Evolutionary conservation across 2,329 filamentous ascomycete species (phyloP).

Genomic region (Capronia epimyces): DNA sequence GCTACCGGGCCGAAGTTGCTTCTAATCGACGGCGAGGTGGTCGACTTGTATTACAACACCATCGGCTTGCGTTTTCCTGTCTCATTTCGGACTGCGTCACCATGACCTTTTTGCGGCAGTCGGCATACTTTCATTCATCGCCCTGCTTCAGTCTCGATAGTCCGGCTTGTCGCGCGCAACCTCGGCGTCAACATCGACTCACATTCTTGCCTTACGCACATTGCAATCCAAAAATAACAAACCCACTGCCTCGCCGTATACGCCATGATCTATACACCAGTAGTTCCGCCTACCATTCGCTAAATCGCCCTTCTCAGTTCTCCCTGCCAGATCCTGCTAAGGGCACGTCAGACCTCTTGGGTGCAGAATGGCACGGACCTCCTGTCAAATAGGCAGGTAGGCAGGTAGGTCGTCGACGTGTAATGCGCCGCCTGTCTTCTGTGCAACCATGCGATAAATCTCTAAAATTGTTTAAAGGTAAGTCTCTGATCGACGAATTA

Average conservation of each 20-base stretch:
- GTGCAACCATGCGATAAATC: not conserved
- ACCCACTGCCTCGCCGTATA: conserved; percentile 20
- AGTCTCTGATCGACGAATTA: not conserved
- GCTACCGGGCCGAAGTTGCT: conserved; percentile 14
- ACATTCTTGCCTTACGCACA: conserved; percentile 23
- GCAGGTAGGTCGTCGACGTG: not conserved
- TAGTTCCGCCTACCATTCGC: conserved; percentile 17
- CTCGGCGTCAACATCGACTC: conserved; percentile 22
- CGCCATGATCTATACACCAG: conserved; percentile 22
- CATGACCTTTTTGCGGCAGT: conserved; percentile 21
- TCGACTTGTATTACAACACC: conserved; percentile 27
- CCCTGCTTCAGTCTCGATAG: conserved; percentile 26
- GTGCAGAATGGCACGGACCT: not conserved
- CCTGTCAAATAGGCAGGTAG: not conserved
- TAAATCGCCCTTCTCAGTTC: conserved; percentile 13
- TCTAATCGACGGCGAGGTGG: conserved; percentile 19
- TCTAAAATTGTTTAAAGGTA: not conserved
- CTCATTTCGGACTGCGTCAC: conserved; percentile 23
- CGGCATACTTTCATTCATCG: conserved; percentile 21
- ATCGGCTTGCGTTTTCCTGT: conserved; percentile 22
- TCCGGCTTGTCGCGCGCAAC: conserved; percentile 19
- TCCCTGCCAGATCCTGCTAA: conserved; percentile 2
- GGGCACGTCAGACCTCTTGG: not conserved
- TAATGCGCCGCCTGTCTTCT: not conserved
- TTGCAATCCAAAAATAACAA: conserved; percentile 20